Base-by-base conservation (phyloP, 768 basidiomycete species). In the Boletus tylopilopsis region DNA sequence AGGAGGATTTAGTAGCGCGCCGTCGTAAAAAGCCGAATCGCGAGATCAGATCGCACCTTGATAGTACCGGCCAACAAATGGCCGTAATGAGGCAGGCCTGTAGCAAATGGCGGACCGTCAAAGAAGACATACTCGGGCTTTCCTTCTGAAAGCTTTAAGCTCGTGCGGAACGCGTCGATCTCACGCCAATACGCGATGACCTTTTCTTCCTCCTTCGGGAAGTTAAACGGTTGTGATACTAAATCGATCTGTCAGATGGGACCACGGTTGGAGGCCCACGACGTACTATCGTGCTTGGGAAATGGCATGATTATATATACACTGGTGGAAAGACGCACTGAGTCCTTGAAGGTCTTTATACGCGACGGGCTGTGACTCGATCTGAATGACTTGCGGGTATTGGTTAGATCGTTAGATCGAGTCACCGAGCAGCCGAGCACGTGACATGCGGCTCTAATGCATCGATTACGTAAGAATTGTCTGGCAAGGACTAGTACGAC, bases 111-210 rank as follows among this genome's bases (percentile, higher is more conserved):
- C 3, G 94, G 94, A 5, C 94, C 94, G 67, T 97, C 96, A 71
- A 93, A 98, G 75, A 99, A 99, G 21, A 93, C 83, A 68, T 77
- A 99, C 63, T 90, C 84, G 16, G 94, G 93, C 33, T 85, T 78
- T 4, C 94, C 94, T 64, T 95, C 87, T 0, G 91, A 92, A 39
- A 94, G 83, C 72, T 92, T 93, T 59, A 97, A 70, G 58, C 89
- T 91, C 7, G 94, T 97, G 64, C 87, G 82, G 72, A 99, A 99
- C 53, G 96, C 96, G 74, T 98, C 92, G 67, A 99, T 99, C 66
- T 94, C 93, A 58, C 80, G 77, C 95, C 95, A 98, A 72, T 82
- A 97, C 44, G 78, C 76, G 54, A 96, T 73, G 47, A 96, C 91
- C 61, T 93, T 92, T 64, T 88, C 85, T 67, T 94, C 92, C 69